Evolutionary conservation across 345 rosid genomes (phyloP).

Genomic region (Aquilaria sinensis): DNA sequence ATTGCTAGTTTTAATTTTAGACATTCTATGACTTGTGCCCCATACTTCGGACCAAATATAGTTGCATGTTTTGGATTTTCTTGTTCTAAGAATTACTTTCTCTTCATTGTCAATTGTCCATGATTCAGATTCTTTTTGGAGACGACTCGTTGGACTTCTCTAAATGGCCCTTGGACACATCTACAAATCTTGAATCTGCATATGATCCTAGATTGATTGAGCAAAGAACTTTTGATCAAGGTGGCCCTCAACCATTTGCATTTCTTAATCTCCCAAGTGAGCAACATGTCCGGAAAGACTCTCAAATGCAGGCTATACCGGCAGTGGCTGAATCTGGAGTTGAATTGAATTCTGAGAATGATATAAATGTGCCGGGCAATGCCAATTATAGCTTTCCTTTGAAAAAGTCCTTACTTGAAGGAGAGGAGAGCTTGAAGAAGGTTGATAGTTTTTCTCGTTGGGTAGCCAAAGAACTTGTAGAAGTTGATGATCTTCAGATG

Average conservation of each 20-base stretch:
- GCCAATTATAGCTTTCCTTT: slow-evolving; percentile 24
- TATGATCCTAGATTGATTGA: slow-evolving; percentile 44
- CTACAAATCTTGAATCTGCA: slow-evolving; percentile 36
- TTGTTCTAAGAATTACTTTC: slow-evolving; percentile 4
- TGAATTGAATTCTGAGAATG: slow-evolving; percentile 33
- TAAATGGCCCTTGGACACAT: slow-evolving; percentile 28
- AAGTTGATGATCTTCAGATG: slow-evolving; percentile 71
- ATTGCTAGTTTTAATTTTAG: too few relatives aligned
- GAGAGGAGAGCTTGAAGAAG: slow-evolving; percentile 65
- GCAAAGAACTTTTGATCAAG: slow-evolving; percentile 33
- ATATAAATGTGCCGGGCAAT: slow-evolving; percentile 38
- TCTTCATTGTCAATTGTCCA: slow-evolving; percentile 14
- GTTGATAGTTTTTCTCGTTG: slow-evolving; percentile 93
- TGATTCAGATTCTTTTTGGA: slow-evolving; percentile 34
- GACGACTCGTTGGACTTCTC: slow-evolving; percentile 23
- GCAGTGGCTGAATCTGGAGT: slow-evolving; percentile 27
- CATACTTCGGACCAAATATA: too few relatives aligned
- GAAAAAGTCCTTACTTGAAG: slow-evolving; percentile 46
- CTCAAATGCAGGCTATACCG: slow-evolving; percentile 21
- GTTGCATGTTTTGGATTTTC: background rate
- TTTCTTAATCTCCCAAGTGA: slow-evolving; percentile 31
- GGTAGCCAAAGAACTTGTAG: slow-evolving; percentile 73
- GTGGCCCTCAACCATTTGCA: slow-evolving; percentile 28
- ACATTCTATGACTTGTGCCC: too few relatives aligned
- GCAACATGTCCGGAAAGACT: slow-evolving; percentile 25